phyloP scores from a whole-genome alignment of 192 early-diverging fungal genomes.

The Coemansia biformis region DNA sequence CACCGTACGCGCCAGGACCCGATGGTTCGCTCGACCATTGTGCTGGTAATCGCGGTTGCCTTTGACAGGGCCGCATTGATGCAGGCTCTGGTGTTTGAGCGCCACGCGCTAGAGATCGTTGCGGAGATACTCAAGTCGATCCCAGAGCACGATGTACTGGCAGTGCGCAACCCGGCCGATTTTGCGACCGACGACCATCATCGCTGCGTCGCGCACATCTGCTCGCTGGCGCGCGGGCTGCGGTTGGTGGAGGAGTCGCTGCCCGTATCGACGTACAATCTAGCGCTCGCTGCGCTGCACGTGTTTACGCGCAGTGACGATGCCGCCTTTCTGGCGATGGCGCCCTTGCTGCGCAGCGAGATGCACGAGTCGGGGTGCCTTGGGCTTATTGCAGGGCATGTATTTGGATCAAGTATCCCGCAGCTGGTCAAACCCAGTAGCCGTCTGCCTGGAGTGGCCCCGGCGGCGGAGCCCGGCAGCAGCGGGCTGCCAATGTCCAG shows the following conservation, averaged over 20 bases:
- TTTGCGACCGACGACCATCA: conserved; percentile 19
- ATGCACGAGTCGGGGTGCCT: conserved; percentile 46
- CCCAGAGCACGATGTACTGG: conserved; percentile 12
- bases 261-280: conserved; percentile 30
- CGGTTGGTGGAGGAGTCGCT: conserved; percentile 12
- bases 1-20: conserved; percentile 24
- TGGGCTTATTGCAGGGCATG: conserved; percentile 24
- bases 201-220: conserved; percentile 20
- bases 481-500: too few species aligned
- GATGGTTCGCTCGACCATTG: conserved; percentile 9
- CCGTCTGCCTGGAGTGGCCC: background rate
- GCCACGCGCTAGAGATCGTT: conserved; percentile 35
- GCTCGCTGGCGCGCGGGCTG: conserved; percentile 13
- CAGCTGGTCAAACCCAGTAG: conserved; percentile 8
- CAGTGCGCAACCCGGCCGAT: conserved; percentile 12
- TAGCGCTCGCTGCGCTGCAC: conserved; percentile 35
- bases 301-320: conserved; percentile 41
- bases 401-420: conserved; percentile 20
- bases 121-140: conserved; percentile 31
- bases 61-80: conserved; percentile 23
- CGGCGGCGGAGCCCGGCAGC: too few species aligned
- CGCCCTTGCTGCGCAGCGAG: conserved; percentile 35
- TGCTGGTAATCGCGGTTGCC: conserved; percentile 23
- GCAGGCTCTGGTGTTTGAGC: conserved; percentile 45
- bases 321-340: conserved; percentile 42